Evolutionary conservation across 441 rosid genomes (phyloP).

Genomic region (Pelargonium cotyledonis): DNA sequence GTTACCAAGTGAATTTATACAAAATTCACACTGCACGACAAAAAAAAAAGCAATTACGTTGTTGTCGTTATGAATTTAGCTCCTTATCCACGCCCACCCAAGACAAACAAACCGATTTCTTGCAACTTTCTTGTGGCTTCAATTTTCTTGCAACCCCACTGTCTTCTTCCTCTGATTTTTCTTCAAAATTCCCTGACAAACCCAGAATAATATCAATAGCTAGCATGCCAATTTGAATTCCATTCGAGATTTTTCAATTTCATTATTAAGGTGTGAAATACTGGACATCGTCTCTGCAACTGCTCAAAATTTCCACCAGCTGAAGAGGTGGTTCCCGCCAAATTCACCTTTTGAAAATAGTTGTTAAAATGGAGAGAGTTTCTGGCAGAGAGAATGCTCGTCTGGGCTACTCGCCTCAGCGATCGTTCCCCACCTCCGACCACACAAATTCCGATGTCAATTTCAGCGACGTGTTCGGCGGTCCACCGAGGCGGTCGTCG

Average conservation of each 20-base stretch:
- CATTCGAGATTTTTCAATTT: no score
- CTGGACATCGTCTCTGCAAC: slow-evolving; percentile 14
- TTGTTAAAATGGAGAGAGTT: slow-evolving; percentile 31
- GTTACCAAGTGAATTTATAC: slow-evolving; percentile 26
- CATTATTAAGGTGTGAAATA: no score
- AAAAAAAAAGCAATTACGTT: slow-evolving; percentile 10
- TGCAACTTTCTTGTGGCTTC: slow-evolving; percentile 29
- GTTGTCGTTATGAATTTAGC: slow-evolving; percentile 18
- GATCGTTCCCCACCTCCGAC: slow-evolving; percentile 10
- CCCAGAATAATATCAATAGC: no score
- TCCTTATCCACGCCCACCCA: slow-evolving; percentile 23
- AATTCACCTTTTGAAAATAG: not conserved
- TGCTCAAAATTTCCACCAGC: not conserved
- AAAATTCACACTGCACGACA: slow-evolving; percentile 14
- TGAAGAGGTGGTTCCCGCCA: slow-evolving; percentile 37
- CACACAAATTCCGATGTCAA: slow-evolving; percentile 46
- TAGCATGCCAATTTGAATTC: no score
- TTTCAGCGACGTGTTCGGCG: slow-evolving; percentile 87
- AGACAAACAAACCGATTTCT: not conserved
- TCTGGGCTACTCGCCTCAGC: slow-evolving; percentile 29
- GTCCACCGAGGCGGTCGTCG: slow-evolving; percentile 74
- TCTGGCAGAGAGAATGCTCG: slow-evolving; percentile 34
- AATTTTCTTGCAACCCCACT: slow-evolving; percentile 17
- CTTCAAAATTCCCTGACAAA: not conserved
- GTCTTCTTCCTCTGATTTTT: slow-evolving; percentile 13